Percentiles rank a stretch among this genome's conserved stretches.
Conservation (phyloP, 176 grass and related monocot genomes). For the Dactylis glomerata region DNA sequence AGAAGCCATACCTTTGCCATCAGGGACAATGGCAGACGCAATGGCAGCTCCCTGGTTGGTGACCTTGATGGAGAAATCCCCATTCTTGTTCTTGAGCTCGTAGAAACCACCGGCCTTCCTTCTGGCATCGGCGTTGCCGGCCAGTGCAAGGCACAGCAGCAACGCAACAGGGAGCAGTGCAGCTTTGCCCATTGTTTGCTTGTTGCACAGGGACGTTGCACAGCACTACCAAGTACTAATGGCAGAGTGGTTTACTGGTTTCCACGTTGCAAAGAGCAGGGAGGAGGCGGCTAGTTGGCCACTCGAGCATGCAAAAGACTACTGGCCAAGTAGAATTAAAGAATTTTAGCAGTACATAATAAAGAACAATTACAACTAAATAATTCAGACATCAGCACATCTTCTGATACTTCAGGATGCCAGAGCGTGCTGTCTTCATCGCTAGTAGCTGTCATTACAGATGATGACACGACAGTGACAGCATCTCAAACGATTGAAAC, state of each 20-base stretch:
- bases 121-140: slow-evolving; percentile 21
- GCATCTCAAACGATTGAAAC: background rate
- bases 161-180: slow-evolving; percentile 19
- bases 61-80: slow-evolving; percentile 80
- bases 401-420: background rate
- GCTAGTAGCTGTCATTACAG: background rate
- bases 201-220: background rate
- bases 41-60: slow-evolving; percentile 73
- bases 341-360: background rate
- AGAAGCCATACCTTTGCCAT: slow-evolving; percentile 48
- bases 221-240: background rate
- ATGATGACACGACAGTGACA: background rate
- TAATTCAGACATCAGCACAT: background rate
- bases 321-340: background rate
- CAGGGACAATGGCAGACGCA: slow-evolving; percentile 64
- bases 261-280: background rate
- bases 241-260: background rate
- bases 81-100: slow-evolving; percentile 47
- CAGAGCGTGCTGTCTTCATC: background rate
- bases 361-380: background rate
- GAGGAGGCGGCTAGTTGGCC: background rate
- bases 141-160: slow-evolving; percentile 37
- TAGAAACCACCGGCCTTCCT: slow-evolving; percentile 47
- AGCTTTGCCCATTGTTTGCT: slow-evolving; percentile 39
- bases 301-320: background rate